Base-by-base conservation (phyloP, 2,329 filamentous ascomycete genomes). In the Emericellopsis cladophorae region DNA sequence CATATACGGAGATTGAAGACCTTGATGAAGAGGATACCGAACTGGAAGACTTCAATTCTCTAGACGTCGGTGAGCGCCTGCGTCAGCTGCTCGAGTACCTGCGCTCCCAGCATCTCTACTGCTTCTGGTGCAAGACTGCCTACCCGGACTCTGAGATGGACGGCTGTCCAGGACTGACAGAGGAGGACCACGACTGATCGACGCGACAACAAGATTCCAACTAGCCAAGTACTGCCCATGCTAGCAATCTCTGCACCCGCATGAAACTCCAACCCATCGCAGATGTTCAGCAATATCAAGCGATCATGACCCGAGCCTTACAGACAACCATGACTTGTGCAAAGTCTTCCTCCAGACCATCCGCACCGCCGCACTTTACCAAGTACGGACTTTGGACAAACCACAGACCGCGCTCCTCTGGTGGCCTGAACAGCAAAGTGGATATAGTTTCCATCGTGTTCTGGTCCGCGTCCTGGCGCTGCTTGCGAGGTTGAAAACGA, bases 71-170 rank as follows among this genome's bases (percentile, higher is more conserved):
- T 2, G 82, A 93, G 51, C 75, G 77, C 48, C 61, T 96, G 46
- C 62, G 66, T 8, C 76, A 67, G 49, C 59, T 93, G 12, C 71
- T 95, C 9, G 57, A 64, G 15, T 79, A 84, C 59, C 59, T 98
- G 41, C 74, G 92, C 31, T 67, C 77, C 38, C 73, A 74, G 53
- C 76, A 87, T 53, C 62, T 70, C 36, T 98, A 98, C 57, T 98
- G 92, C 64, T 95, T 95, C 57, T 98, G 89, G 84, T 98, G 92
- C 62, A 96, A 95, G 58, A 83, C 74, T 59, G 67, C 68, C 40
- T 98, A 95, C 57, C 74, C 79, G 0, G 79, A 87, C 53, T 66
- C 65, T 31, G 61, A 66, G 31, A 80, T 95, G 81, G 86, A 92
- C 11, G 89, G 85, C 0, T 98, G 92, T 67, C 90, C 92, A 0